These are phyloP conservation scores for Trichoderma reesei DNA, from an alignment of 495 filamentous ascomycete species.

Conservation along the genomic window DNA sequence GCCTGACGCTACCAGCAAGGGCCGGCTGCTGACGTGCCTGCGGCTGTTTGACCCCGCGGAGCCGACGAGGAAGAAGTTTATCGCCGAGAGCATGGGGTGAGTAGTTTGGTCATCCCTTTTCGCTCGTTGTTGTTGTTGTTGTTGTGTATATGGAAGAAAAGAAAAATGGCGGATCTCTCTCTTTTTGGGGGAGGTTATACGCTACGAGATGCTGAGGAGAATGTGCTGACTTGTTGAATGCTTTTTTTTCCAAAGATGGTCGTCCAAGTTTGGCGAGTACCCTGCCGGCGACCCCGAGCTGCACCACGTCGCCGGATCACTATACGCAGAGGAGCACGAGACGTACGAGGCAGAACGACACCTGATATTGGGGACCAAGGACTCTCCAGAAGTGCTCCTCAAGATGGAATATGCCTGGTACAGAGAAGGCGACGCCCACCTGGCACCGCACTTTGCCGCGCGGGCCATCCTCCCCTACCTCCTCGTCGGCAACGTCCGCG, in stretches of 20 bases:
- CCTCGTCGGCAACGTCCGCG: conserved; percentile 78
- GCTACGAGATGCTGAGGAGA: not conserved
- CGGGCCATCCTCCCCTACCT: conserved; percentile 89
- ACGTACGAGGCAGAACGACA: conserved; percentile 89
- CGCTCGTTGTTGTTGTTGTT: not conserved
- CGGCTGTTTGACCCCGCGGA: conserved; percentile 73
- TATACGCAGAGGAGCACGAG: conserved; percentile 85
- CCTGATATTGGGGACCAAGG: conserved; percentile 78
- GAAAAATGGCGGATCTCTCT: too few relatives aligned
- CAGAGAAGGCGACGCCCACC: conserved; percentile 74
- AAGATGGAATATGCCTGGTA: conserved; percentile 92
- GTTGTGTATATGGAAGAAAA: conserved; percentile 1
- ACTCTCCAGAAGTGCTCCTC: conserved; percentile 70
- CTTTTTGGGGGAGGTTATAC: too few relatives aligned
- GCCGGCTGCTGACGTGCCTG: conserved; percentile 50
- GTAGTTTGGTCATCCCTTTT: conserved; percentile 18
- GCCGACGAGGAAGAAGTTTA: conserved; percentile 82
- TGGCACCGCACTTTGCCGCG: conserved; percentile 79
- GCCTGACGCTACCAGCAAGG: conserved; percentile 57
- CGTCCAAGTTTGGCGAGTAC: conserved; percentile 69
- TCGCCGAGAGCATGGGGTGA: conserved; percentile 75
- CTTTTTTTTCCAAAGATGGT: conserved; percentile 51
- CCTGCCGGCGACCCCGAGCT: conserved; percentile 91
- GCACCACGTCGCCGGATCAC: conserved; percentile 81
- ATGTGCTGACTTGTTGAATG: conserved; percentile 6